Base-by-base conservation (phyloP, 2,329 filamentous ascomycete genomes). In the Pestalotiopsis sp. region DNA sequence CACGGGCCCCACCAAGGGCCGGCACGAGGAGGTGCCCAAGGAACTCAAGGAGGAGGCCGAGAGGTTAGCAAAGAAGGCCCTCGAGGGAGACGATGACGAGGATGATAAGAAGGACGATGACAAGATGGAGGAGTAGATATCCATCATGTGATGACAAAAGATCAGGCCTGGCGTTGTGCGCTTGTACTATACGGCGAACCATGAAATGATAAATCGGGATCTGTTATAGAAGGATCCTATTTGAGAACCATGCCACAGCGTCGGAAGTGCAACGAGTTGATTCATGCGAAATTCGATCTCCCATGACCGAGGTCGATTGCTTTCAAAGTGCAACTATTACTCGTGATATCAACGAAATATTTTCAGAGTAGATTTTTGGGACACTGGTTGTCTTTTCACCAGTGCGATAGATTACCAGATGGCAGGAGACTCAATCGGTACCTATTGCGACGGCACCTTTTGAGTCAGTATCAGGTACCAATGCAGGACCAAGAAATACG, bases 1-100 rank as follows among this genome's bases (percentile, higher is more conserved):
- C 62, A 89, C 93, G 73, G 95, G 95, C 4, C 94, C 95, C 45
- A 98, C 95, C 71, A 95, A 97, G 85, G 96, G 96, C 72, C 90
- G 91, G 76, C 96, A 99, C 79, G 88, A 95, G 82, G 94, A 97
- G 82, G 96, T 99, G 69, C 96, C 96, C 68, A 95, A 93, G 85
- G 92, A 94, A 73, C 82, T 99, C 76, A 86, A 91, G 69, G 94
- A 97, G 80, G 95, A 98, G 85, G 96, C 96, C 14, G 94, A 98
- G 87, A 91, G 90, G 81, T 88, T 95, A 82, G 96, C 96, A 65
- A 97, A 96, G 90, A 94, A 93, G 82, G 90, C 93, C 66, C 85
- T 97, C 75, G 94, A 97, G 76, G 92, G 90, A 36, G 94, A 97
- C 27, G 95, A 97, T 71, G 93, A 96, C 17, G 91, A 93, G 57